Evolutionary conservation across 345 rosid genomes (phyloP).

Genomic region (Camelina sativa): DNA sequence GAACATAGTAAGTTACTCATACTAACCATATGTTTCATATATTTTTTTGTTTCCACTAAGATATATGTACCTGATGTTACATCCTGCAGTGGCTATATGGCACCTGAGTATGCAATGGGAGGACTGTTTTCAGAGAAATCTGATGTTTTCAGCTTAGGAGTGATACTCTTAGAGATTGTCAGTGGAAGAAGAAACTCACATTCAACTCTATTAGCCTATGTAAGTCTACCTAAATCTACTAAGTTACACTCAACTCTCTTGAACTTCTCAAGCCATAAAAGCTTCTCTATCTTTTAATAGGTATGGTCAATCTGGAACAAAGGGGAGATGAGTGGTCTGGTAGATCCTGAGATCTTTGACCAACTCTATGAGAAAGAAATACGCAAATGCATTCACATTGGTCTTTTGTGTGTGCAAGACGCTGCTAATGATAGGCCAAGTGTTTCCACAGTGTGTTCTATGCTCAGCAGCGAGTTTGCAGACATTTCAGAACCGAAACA

Average conservation of each 20-base stretch:
- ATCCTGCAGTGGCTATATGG: slow-evolving; percentile 54
- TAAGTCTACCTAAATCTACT: slow-evolving; percentile 27
- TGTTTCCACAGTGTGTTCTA: slow-evolving; percentile 41
- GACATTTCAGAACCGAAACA: slow-evolving; percentile 33
- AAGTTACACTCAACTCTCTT: slow-evolving; percentile 6
- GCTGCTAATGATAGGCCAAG: slow-evolving; percentile 47
- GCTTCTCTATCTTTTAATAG: slow-evolving; percentile 17
- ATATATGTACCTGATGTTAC: neutral
- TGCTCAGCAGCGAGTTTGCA: slow-evolving; percentile 40
- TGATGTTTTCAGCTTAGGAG: slow-evolving; percentile 54
- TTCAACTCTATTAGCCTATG: slow-evolving; percentile 41
- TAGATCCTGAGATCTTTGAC: slow-evolving; percentile 41
- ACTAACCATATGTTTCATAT: slow-evolving; percentile 11
- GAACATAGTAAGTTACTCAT: slow-evolving; percentile 49
- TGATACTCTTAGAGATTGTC: slow-evolving; percentile 50
- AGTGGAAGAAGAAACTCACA: slow-evolving; percentile 50
- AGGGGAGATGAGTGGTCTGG: slow-evolving; percentile 22
- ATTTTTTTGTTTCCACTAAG: neutral
- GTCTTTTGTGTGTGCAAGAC: slow-evolving; percentile 52
- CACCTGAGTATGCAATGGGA: slow-evolving; percentile 53
- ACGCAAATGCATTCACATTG: slow-evolving; percentile 47
- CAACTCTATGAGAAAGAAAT: slow-evolving; percentile 38
- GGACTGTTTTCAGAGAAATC: slow-evolving; percentile 55
- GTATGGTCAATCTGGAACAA: slow-evolving; percentile 45
- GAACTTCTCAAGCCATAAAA: slow-evolving; percentile 3